Base-by-base conservation (phyloP, 1,284 basidiomycete species). In the Erythrobasidium hasegawianum region DNA sequence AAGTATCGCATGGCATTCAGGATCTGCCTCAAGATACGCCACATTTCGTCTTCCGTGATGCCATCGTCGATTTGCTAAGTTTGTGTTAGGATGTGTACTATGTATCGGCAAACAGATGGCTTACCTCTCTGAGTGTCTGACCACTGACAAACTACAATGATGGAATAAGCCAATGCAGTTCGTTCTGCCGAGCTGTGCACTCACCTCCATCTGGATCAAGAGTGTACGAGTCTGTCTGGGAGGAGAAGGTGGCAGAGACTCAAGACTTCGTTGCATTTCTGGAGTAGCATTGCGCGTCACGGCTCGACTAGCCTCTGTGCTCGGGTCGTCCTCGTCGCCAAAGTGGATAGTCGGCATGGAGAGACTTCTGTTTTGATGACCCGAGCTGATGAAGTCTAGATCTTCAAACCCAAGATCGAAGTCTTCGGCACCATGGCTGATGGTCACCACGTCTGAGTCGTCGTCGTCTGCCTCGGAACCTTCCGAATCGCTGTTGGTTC, bases 41-140 rank as follows among this genome's bases (percentile, higher is more conserved):
- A 75, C 26, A 71, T 68, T 26, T 73, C 73, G 26, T 70, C 67
- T 33, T 74, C 72, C 3, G 70, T 62, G 7, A 73, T 57, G 27
- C 73, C 73, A 53, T 73, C 72, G 20, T 74, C 72, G 53, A 74
- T 74, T 14, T 73, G 72, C 57, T 75, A 68, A 11, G 58, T 59
- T 5, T 67, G 39, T 0, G 72, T 72, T 22, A 72, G 69, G 59
- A 49, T 9, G 13, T 18, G 45, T 8, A 27, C 20, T 20, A 13
- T 38, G 14, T 24, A 18, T 14, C 33, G 16, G 9, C 18, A 39
- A 7, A 24, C 2, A 1, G 18, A 39, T 14, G 9, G 8, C 27
- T 27, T 20, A 68, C 67, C 39, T 68, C 67, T 53, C 67, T 14
- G 16, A 69, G 64, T 10, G 68, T 69, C n/a, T 57, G 47, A 10